Evolutionary conservation across 2,329 filamentous ascomycete species (phyloP), one percentile per base, ranked within the genome.

Genomic region (Coniochaeta ligniaria): DNA sequence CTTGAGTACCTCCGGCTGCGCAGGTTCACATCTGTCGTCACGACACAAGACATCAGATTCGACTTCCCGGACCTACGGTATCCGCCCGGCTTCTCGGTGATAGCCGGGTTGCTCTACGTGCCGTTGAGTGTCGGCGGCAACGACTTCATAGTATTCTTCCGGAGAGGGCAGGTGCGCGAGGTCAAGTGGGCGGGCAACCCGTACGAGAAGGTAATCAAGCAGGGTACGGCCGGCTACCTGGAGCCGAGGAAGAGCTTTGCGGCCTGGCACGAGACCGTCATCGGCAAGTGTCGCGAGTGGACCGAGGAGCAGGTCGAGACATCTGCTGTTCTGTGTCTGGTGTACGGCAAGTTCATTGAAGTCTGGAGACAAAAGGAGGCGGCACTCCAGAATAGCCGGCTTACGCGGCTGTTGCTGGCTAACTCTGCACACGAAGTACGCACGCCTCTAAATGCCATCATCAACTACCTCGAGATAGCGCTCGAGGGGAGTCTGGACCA

Each of bases 361-460:
- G 92, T 96, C 1, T 96, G 92, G 92, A 82, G 91, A 60, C 91
- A 96, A 70, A 96, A 96, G 66, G 92, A 96, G 71, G 88, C 87
- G 1, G 90, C 90, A 0, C 71, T 96, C 62, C 89, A 96, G 67
- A 94, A 80, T 69, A 96, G 89, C 66, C 89, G 93, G 62, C 78
- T 96, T 2, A 96, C 91, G 0, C 81, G 85, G 55, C 74, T 96
- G 4, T 75, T 96, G 1, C 78, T 96, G 24, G 90, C 92, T 5
- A 96, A 96, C 65, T 96, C 92, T 0, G 92, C 92, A 0, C 93
- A 96, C 65, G 92, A 96, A 76, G 91, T 96, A 9, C 87, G 93
- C 57, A 96, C 92, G 0, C 92, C 92, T 0, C 76, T 96, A 2
- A 96, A 96, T 68, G 92, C 92, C 17, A 96, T 96, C 68, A 96